A percentile compares a stretch with the other conserved stretches of the same genome.
Evolutionary conservation across 495 filamentous ascomycete genomes (phyloP).

Genomic region (Geoglossum glabrum): DNA sequence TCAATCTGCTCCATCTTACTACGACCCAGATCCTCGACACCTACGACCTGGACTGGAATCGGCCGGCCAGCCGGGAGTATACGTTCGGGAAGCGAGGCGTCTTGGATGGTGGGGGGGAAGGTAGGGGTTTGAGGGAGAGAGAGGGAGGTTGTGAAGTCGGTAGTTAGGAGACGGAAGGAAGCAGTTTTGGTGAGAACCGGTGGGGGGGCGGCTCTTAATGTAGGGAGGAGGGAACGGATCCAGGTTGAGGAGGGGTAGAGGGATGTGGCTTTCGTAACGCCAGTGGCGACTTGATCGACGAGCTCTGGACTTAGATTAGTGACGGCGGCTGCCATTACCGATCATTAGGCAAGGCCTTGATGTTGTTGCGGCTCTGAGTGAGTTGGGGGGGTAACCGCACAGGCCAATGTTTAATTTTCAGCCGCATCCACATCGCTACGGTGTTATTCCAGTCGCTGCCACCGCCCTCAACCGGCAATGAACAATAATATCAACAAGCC

Average conservation of each 20-base stretch:
- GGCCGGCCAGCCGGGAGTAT: constrained; percentile 37
- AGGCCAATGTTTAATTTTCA: background rate
- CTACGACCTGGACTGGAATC: constrained; percentile 25
- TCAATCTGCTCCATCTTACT: constrained; percentile 38
- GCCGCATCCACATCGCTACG: background rate
- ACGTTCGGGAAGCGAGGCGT: constrained; percentile 6
- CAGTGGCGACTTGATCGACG: background rate
- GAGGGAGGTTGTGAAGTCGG: background rate
- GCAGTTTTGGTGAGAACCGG: constrained; percentile 1
- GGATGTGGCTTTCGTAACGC: background rate
- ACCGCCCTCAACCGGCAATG: too few relatives aligned
- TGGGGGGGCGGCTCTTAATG: constrained; percentile 31
- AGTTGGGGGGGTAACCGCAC: background rate
- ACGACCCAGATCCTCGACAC: constrained; percentile 27
- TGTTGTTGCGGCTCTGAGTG: background rate
- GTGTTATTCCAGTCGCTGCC: too few relatives aligned
- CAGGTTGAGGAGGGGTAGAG: constrained; percentile 1
- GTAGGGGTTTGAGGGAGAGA: background rate
- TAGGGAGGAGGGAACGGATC: constrained; percentile 31
- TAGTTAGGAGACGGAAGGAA: background rate
- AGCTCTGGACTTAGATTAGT: background rate
- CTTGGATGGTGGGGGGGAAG: background rate
- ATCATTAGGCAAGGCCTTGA: constrained; percentile 6
- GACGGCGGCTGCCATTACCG: background rate
- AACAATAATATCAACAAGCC: too few relatives aligned